Base-by-base conservation (phyloP, 2,329 filamentous ascomycete species). In the Aspergillus awamori region DNA sequence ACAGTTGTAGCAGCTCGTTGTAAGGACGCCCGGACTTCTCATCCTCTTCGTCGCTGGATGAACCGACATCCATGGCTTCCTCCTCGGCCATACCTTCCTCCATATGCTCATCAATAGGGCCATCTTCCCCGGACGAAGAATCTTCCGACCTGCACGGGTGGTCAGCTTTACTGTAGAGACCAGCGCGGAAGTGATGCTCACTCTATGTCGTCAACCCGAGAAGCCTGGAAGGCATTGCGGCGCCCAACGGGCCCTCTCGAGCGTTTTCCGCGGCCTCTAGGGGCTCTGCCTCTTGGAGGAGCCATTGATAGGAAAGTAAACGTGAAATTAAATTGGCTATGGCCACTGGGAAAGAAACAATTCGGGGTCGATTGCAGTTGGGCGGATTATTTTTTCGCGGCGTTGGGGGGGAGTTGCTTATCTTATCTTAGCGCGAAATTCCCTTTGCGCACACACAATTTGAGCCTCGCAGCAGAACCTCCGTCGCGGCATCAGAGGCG, bases 1-100 rank as follows among this genome's bases (percentile, higher is more conserved):
- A 79, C 2, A 86, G 79, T 63, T 86, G 81, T 15, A 89, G 75
- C 15, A 89, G 76, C 52, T 81, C 76, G 58, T 82, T 84, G 70
- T 88, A 89, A 8, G 85, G 82, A 33, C 75, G 78, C 60, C 65
- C 74, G 4, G 68, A 66, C 28, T 67, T 63, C 52, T 82, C 80
- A 51, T 82, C 82, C 41, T 76, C 77, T 20, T 79, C 78, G 61
- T 75, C 78, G 22, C 76, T 79, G 28, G 73, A 75, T 1, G 81
- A 80, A 22, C 62, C 69, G 10, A 74, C 72, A 8, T 74, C 71
- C 61, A 71, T 66, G 24, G 61, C 41, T 17, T 67, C 67, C 13
- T 83, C 81, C 36, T 81, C 80, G 1, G 81, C 67, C 10, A 69
- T 49, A 5, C 66, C 65, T 76, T 49, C 81, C 71, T 84, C 82